Evolutionary conservation across 306 rosid species (phyloP).

Genomic region (Pueraria montana): DNA sequence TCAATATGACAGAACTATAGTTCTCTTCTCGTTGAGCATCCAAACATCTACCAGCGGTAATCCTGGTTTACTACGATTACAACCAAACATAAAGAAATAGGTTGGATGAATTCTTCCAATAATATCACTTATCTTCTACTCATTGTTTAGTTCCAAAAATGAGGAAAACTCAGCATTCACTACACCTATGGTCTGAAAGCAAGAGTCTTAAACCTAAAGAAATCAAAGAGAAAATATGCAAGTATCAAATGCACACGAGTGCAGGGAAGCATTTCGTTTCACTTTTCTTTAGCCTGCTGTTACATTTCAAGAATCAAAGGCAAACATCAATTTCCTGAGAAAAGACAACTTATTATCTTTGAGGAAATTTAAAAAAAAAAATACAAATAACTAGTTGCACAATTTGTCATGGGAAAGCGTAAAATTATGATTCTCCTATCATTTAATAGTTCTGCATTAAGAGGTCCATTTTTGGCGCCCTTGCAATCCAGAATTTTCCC

Average conservation of each 20-base stretch:
- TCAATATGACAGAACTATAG: background rate
- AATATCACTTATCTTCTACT: background rate
- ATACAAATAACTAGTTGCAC: too few relatives aligned
- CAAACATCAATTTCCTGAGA: conserved; percentile 14
- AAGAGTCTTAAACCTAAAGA: background rate
- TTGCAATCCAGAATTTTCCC: conserved; percentile 28
- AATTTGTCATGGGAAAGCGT: conserved; percentile 10
- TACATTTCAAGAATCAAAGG: conserved; percentile 4
- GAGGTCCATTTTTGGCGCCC: conserved; percentile 45
- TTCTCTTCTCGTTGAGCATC: background rate
- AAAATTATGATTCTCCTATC: background rate
- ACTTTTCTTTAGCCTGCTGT: background rate
- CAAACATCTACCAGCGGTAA: conserved; percentile 1
- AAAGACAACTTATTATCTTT: background rate
- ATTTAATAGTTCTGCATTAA: conserved; percentile 45
- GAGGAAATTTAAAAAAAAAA: too few relatives aligned
- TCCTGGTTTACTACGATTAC: background rate
- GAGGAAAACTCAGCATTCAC: conserved; percentile 9
- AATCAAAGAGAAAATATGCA: conserved; percentile 13
- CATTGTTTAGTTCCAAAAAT: background rate
- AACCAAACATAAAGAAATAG: background rate
- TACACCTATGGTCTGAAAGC: conserved; percentile 14
- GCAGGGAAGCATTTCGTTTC: background rate
- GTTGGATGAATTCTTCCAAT: background rate
- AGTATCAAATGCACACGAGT: background rate